Base-by-base conservation (phyloP, 805 yeast species). In the Candida methanosorbosa region DNA sequence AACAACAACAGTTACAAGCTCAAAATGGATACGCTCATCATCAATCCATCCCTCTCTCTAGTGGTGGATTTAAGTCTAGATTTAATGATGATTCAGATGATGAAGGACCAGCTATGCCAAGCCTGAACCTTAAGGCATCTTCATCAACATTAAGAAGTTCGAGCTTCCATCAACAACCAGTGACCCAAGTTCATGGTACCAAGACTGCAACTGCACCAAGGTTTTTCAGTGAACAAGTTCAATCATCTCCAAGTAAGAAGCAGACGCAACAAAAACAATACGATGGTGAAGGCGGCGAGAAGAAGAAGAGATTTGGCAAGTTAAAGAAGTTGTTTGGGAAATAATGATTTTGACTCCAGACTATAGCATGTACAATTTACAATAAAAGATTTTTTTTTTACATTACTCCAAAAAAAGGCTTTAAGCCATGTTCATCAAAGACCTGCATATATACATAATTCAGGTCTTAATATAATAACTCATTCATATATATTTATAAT, bases 51-150 rank as follows among this genome's bases (percentile, higher is more conserved):
- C 26, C 26, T 12, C n/a, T n/a, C n/a, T 19, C 19, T 21, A 15
- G 18, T 21, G 32, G 32, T 29, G 39, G 40, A 5, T 70, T 64
- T 54, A 68, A 59, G 37, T 77, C 85, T 1, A 63, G 84, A 44
- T 70, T 31, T 18, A 64, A 62, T 5, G 86, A 79, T 48, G 83
- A 78, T 46, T 77, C 79, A 12, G 84, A 78, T 30, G 52, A 51
- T 12, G 75, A 68, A 16, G 48, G 44, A 18, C 54, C 56, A 11
- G 18, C 39, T 1, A n/a, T n/a, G n/a, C n/a, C n/a, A n/a, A n/a
- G n/a, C n/a, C n/a, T 22, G 16, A 46, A 44, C 20, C 27, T 18
- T 18, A 41, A 38, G 32, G 48, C 50, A 13, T 33, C 46, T 4
- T 18, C 39, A 12, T 36, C 42, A 4, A 38, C 56, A 0, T 29